These are phyloP conservation scores for Graphium sp. DNA, from an alignment of 2,329 filamentous ascomycete genomes.

Conservation along the genomic window DNA sequence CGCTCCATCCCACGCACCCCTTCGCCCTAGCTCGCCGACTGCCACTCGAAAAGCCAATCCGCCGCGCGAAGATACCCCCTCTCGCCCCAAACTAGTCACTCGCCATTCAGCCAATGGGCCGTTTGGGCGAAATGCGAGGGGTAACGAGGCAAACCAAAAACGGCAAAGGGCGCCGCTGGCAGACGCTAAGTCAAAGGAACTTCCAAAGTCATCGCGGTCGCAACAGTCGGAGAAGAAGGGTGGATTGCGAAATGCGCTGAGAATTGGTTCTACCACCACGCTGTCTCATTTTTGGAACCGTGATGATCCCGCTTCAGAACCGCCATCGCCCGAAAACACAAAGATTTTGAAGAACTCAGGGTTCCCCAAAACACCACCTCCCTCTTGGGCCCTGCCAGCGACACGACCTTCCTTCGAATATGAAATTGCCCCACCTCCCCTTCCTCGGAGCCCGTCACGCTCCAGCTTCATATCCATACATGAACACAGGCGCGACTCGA, in stretches of 20 bases:
- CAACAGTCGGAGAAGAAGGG: slow-evolving; percentile 2
- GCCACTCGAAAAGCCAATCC: background rate
- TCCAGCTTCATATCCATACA: slow-evolving; percentile 32
- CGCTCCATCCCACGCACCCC: background rate
- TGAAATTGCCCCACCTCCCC: slow-evolving; percentile 2
- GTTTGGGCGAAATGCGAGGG: too few relatives aligned
- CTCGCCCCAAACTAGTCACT: too few relatives aligned
- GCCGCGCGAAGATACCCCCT: background rate
- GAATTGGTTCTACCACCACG: slow-evolving; percentile 1
- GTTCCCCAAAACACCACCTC: too few relatives aligned
- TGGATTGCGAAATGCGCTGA: slow-evolving; percentile 1
- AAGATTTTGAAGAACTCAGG: too few relatives aligned
- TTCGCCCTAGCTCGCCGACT: background rate
- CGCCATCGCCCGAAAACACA: background rate
- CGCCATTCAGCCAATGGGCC: too few relatives aligned
- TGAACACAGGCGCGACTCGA: slow-evolving; percentile 32
- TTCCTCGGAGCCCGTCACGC: slow-evolving; percentile 3
- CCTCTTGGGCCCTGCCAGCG: background rate
- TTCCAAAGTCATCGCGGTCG: background rate
- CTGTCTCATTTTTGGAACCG: slow-evolving; percentile 2
- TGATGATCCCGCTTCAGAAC: background rate
- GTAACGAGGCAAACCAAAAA: slow-evolving; percentile 8
- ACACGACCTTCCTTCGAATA: too few relatives aligned
- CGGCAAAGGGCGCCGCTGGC: slow-evolving; percentile 1
- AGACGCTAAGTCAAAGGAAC: slow-evolving; percentile 1